Evolutionary conservation across 2,329 filamentous ascomycete species (phyloP).

Genomic region (Hypoxylon sp.): DNA sequence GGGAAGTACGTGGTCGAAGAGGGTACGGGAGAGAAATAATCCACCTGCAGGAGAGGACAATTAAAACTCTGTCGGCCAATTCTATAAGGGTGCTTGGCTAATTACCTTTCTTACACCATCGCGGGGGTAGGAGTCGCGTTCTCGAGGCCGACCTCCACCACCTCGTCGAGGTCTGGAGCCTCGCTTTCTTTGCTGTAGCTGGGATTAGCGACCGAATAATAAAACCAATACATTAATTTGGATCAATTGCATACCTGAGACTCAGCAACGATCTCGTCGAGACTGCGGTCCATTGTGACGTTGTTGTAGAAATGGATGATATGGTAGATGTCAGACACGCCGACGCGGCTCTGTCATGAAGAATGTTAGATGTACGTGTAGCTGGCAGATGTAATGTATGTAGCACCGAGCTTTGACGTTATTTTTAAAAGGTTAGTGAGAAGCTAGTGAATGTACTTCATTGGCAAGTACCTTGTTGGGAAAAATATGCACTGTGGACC

Average conservation of each 20-base stretch:
- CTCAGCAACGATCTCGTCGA: constrained; percentile 57
- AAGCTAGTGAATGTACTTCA: constrained; percentile 8
- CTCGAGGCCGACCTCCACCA: constrained; percentile 49
- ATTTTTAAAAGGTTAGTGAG: constrained; percentile 20
- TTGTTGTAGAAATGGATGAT: constrained; percentile 22
- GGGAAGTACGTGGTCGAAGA: constrained; percentile 51
- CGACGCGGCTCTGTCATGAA: constrained; percentile 32
- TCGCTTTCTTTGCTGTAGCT: constrained; percentile 48
- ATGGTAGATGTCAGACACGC: constrained; percentile 22
- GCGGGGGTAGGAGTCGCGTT: constrained; percentile 72
- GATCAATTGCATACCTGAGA: constrained; percentile 50
- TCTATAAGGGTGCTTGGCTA: constrained; percentile 27
- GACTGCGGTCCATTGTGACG: constrained; percentile 53
- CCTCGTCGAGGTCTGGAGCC: constrained; percentile 50
- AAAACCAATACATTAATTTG: constrained; percentile 2
- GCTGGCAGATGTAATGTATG: neutral
- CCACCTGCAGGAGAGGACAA: constrained; percentile 49
- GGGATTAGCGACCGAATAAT: constrained; percentile 25
- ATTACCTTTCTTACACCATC: constrained; percentile 92
- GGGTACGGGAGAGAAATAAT: constrained; percentile 53
- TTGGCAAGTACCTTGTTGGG: neutral
- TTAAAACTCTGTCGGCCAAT: constrained; percentile 51
- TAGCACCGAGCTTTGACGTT: constrained; percentile 32
- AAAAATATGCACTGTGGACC: neutral
- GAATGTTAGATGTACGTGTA: constrained; percentile 20